Evolutionary conservation across 106 monocot genomes (phyloP), one percentile per base, ranked within the genome.

Genomic region (Hemerocallis citrina): DNA sequence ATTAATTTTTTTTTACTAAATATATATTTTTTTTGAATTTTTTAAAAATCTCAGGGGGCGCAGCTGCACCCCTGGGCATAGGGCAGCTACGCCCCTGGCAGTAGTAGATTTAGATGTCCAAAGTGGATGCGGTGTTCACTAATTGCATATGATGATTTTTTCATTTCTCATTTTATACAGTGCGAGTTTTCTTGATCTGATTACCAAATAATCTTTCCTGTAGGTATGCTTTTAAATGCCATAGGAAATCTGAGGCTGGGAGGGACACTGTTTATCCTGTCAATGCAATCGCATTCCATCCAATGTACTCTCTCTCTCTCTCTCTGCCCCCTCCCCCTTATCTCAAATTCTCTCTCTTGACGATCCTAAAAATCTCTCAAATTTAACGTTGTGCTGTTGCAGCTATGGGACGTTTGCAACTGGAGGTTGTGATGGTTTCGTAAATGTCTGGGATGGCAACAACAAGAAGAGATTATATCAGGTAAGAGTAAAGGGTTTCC

Each of bases 341-440:
- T 39, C 31, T 34, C 36, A 14, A 13, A 32, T 42, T 24, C 57
- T 33, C 41, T 1, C 13, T 29, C 21, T 61, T 12, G 23, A 33
- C 10, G 22, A 19, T 57, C 35, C 34, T 21, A 0, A 28, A 19
- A 57, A 35, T 57, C 54, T n/a, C 29, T 54, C 20, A 32, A 25
- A 27, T 14, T 29, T 34, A 24, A 13, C 6, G 0, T 11, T 17
- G 41, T 47, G 23, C 6, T 61, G 11, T 37, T 74, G 59, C 67
- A 96, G 95, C 58, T 91, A 91, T 69, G 95, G 95, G 41, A 96
- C 95, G 25, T 96, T 96, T 87, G 95, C 95, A 34, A 96, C 95
- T 42, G 95, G 95, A 48, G 95, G 95, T 17, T 96, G 95, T 70
- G 95, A 96, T 79, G 95, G 95, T 16, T 90, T 62, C 75, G 95